Conservation (phyloP, 2,329 filamentous ascomycete genomes). For the Monilinia vaccinii-corymbosi region DNA sequence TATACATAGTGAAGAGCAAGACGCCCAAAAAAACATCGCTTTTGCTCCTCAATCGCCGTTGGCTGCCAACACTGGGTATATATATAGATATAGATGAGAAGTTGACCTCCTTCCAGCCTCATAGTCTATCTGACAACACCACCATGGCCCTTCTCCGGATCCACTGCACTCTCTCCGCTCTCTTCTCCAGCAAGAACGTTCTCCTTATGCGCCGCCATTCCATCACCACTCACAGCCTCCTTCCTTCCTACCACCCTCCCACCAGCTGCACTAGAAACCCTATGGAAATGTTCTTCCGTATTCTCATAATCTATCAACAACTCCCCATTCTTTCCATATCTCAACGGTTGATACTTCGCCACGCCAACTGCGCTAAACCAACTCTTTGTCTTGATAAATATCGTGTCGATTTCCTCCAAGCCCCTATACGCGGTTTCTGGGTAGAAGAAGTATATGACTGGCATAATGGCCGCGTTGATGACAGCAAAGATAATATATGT, state of each 20-base stretch:
- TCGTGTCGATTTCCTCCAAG: conserved; percentile 7
- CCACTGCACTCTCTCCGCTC: neutral
- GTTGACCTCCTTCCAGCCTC: neutral
- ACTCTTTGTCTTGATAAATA: neutral
- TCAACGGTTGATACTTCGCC: neutral
- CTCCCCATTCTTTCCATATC: conserved; percentile 2
- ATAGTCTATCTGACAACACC: neutral
- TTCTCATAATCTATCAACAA: neutral
- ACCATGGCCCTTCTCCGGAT: neutral
- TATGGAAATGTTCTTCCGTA: neutral
- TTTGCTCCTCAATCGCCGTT: neutral
- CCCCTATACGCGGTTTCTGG: conserved; percentile 37
- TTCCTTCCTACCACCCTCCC: neutral
- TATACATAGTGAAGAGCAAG: neutral
- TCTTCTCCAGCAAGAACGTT: neutral
- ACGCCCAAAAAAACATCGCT: too few species aligned
- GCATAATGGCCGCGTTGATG: conserved; percentile 35
- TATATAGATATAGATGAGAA: neutral
- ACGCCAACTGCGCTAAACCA: neutral
- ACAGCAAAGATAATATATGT: conserved; percentile 49
- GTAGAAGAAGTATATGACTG: conserved; percentile 38
- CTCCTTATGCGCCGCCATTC: neutral
- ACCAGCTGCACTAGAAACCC: neutral
- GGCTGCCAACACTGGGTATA: neutral
- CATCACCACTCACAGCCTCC: neutral